Evolutionary conservation across 2,329 filamentous ascomycete species (phyloP).

Genomic region (Trichoderma atrobrunneum): DNA sequence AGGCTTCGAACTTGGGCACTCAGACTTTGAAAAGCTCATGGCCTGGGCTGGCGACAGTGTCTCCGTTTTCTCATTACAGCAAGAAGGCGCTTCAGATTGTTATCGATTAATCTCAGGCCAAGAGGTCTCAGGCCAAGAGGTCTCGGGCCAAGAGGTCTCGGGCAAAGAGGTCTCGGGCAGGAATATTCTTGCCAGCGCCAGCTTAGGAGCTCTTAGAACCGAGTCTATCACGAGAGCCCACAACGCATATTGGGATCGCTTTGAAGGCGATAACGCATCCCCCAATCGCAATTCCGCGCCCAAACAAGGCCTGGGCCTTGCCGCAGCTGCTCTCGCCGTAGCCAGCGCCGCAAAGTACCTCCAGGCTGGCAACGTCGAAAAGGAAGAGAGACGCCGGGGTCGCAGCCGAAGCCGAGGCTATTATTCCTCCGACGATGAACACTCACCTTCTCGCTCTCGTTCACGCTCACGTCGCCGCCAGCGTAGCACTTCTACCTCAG

Average conservation of each 20-base stretch:
- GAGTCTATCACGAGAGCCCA: constrained; percentile 59
- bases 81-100: background rate
- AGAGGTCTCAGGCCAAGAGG: background rate
- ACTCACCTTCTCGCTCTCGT: constrained; percentile 39
- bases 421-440: constrained; percentile 39
- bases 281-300: constrained; percentile 47
- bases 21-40: background rate
- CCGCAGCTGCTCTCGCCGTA: constrained; percentile 61
- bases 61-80: background rate
- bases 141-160: constrained; percentile 29
- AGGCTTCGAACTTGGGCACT: background rate
- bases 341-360: constrained; percentile 56
- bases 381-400: constrained; percentile 55
- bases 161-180: constrained; percentile 37
- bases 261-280: constrained; percentile 38
- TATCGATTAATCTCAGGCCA: background rate
- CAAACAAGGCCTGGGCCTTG: constrained; percentile 60
- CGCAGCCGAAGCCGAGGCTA: constrained; percentile 50
- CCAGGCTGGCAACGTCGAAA: background rate
- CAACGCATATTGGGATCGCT: constrained; percentile 58
- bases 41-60: background rate
- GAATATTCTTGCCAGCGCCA: constrained; percentile 60
- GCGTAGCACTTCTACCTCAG: constrained; percentile 47
- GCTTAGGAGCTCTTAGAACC: constrained; percentile 60
- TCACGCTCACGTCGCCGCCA: constrained; percentile 43